A percentile compares a stretch with the other conserved stretches of the same genome.
phyloP scores from a whole-genome alignment of 2,329 filamentous ascomycete species.

The Colletotrichum ledebouriae region DNA sequence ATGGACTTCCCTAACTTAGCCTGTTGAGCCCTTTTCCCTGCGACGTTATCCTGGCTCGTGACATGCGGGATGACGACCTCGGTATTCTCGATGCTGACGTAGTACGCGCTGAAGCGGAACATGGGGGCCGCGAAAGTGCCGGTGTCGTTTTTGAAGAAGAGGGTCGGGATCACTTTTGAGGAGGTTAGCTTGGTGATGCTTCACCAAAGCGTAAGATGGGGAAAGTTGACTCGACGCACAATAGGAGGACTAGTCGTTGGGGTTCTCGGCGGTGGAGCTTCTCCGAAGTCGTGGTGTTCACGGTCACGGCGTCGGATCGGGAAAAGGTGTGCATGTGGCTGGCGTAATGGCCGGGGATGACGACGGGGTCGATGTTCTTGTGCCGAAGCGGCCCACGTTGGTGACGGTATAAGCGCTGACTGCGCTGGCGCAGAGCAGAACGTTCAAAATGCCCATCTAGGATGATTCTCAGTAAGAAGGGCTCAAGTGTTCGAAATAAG shows the following conservation, averaged over 20 bases:
- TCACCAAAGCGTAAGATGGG: background rate
- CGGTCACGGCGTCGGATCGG: constrained; percentile 51
- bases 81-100: constrained; percentile 55
- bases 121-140: constrained; percentile 48
- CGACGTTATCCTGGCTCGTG: too few relatives aligned
- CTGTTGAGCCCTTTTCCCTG: too few relatives aligned
- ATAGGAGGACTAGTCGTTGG: constrained; percentile 61
- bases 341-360: constrained; percentile 49
- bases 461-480: fast-evolving
- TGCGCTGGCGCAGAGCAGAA: background rate
- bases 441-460: background rate
- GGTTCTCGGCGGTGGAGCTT: constrained; percentile 58
- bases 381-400: constrained; percentile 46
- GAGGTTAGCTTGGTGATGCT: background rate
- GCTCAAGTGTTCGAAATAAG: too few relatives aligned
- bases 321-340: constrained; percentile 53
- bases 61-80: constrained; percentile 60
- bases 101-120: constrained; percentile 60
- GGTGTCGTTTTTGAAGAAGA: constrained; percentile 52
- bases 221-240: constrained; percentile 46
- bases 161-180: constrained; percentile 54
- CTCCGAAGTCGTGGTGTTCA: constrained; percentile 45
- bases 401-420: constrained; percentile 42
- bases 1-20: too few relatives aligned
- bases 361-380: constrained; percentile 52